Percentiles rank a stretch among this genome's conserved stretches.
These are phyloP conservation scores for Podaxis sp. DNA, from an alignment of 768 basidiomycete species.

Conservation along the genomic window DNA sequence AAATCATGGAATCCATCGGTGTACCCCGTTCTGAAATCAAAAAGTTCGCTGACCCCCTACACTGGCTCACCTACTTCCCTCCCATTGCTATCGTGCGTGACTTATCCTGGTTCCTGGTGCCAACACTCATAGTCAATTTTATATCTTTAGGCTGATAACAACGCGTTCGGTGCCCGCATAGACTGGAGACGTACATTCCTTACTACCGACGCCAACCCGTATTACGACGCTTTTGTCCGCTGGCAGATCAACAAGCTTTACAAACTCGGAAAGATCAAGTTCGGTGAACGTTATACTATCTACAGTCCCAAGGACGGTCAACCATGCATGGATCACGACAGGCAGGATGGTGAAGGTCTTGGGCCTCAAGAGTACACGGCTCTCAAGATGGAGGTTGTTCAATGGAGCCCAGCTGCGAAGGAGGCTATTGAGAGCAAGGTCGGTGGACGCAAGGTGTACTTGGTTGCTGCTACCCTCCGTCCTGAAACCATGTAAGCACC, in stretches of 20 bases:
- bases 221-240: constrained; percentile 94
- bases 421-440: constrained; percentile 63
- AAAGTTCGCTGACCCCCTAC: constrained; percentile 91
- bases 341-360: constrained; percentile 89
- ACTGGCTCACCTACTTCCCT: constrained; percentile 95
- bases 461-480: constrained; percentile 95
- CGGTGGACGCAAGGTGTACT: constrained; percentile 77
- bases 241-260: constrained; percentile 98
- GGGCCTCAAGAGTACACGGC: constrained; percentile 96
- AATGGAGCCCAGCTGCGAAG: constrained; percentile 77
- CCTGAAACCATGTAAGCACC: constrained; percentile 89
- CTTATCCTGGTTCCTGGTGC: constrained; percentile 1
- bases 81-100: constrained; percentile 84
- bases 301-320: constrained; percentile 99
- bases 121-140: too few species aligned
- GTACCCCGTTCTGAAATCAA: constrained; percentile 90
- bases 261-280: constrained; percentile 89
- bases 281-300: constrained; percentile 97
- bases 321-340: constrained; percentile 99
- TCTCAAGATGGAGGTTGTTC: constrained; percentile 89
- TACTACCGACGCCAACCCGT: constrained; percentile 94
- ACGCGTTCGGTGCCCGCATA: constrained; percentile 87
- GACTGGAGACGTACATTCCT: constrained; percentile 97
- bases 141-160: constrained; percentile 57
- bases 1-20: constrained; percentile 95